Percentiles rank a stretch among this genome's conserved stretches.
Conservation (phyloP, 2,329 filamentous ascomycete genomes). For the Diplodia intermedia region DNA sequence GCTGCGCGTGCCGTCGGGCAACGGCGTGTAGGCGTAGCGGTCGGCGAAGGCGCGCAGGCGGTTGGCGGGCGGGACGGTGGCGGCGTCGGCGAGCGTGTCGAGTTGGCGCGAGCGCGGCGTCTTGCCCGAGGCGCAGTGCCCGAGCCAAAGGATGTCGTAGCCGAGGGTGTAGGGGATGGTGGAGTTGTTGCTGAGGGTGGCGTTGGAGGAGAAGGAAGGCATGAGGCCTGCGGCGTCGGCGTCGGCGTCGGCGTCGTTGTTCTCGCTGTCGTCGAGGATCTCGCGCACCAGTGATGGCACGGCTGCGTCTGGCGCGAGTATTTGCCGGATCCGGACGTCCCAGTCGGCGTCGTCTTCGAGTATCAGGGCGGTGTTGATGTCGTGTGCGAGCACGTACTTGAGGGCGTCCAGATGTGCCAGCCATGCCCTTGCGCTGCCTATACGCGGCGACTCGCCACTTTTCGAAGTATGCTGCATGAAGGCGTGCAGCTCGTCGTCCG, state of each 20-base stretch:
- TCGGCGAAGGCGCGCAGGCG: conserved; percentile 35
- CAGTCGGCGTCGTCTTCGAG: conserved; percentile 39
- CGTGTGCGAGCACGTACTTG: conserved; percentile 22
- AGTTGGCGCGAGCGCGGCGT: conserved; percentile 34
- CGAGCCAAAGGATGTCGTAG: conserved; percentile 48
- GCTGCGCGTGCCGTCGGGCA: conserved; percentile 35
- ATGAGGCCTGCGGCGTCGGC: neutral
- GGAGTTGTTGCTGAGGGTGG: conserved; percentile 3
- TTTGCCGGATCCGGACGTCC: conserved; percentile 37
- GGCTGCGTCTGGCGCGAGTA: conserved; percentile 32
- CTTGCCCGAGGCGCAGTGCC: conserved; percentile 44
- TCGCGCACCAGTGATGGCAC: conserved; percentile 11
- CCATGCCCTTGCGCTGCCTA: conserved; percentile 30
- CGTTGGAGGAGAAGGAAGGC: neutral
- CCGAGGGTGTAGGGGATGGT: conserved; percentile 42
- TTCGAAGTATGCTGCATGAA: conserved; percentile 14
- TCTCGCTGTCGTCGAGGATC: conserved; percentile 2
- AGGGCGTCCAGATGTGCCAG: conserved; percentile 29
- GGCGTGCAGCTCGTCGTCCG: conserved; percentile 18
- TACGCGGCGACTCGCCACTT: conserved; percentile 6
- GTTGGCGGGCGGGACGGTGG: conserved; percentile 37
- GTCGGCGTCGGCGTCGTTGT: neutral
- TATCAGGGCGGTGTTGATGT: conserved; percentile 35
- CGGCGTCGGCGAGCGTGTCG: conserved; percentile 28
- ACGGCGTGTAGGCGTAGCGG: conserved; percentile 37